A percentile compares a stretch with the other conserved stretches of the same genome.
phyloP scores from a whole-genome alignment of 352 stramenopile genomes.

The Pythium chondricola region DNA sequence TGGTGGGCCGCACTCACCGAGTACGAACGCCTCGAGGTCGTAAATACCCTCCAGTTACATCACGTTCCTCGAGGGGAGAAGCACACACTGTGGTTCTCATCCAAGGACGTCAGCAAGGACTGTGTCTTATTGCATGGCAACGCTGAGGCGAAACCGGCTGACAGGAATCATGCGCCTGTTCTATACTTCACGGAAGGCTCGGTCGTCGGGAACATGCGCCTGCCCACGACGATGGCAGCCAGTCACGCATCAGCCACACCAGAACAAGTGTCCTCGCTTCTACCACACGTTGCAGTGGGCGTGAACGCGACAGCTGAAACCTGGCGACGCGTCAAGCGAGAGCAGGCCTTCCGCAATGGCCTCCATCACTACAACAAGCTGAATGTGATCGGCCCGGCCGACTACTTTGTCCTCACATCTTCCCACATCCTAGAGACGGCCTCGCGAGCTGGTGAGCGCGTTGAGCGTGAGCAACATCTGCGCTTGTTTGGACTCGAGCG shows the following conservation, averaged over 20 bases:
- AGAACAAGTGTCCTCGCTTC: not conserved
- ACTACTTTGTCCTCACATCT: slow-evolving; percentile 21
- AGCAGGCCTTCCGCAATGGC: slow-evolving; percentile 22
- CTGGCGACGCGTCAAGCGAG: slow-evolving; percentile 23
- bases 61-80: slow-evolving; percentile 16
- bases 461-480: slow-evolving; percentile 13
- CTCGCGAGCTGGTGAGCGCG: slow-evolving; percentile 13
- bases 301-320: slow-evolving; percentile 10
- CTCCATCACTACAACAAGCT: slow-evolving; percentile 23
- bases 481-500: slow-evolving; percentile 15
- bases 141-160: slow-evolving; percentile 18
- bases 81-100: slow-evolving; percentile 21
- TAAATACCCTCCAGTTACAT: slow-evolving; percentile 15
- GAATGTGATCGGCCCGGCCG: slow-evolving; percentile 16
- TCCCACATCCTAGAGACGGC: slow-evolving; percentile 17
- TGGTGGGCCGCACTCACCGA: slow-evolving; percentile 20
- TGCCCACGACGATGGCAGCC: not conserved
- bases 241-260: not conserved
- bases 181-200: slow-evolving; percentile 21
- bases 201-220: slow-evolving; percentile 19
- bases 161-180: slow-evolving; percentile 8
- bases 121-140: slow-evolving; percentile 21
- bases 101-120: slow-evolving; percentile 16
- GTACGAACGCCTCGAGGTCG: slow-evolving; percentile 22
- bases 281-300: slow-evolving; percentile 4